Conservation (phyloP, 1,284 basidiomycete genomes). For the Ganoderma resinaceum region DNA sequence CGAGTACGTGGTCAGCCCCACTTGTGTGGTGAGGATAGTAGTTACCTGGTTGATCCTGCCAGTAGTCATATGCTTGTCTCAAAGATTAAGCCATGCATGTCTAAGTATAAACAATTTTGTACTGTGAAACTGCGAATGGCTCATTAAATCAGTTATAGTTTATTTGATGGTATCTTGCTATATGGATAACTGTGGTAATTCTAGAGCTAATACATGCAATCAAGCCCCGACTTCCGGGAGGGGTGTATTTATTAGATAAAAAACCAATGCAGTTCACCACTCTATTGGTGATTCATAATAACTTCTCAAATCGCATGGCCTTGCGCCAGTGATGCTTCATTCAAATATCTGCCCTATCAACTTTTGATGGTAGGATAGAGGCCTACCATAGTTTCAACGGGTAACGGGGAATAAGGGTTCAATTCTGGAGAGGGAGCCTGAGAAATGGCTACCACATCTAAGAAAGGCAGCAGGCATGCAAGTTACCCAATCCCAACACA, state of each 20-base stretch:
- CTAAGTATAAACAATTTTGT: slow-evolving; percentile 67
- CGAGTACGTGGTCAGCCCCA: slow-evolving; percentile 26
- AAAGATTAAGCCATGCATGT: slow-evolving; percentile 73
- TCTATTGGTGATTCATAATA: slow-evolving; percentile 67
- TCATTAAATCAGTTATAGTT: slow-evolving; percentile 76
- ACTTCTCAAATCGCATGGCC: slow-evolving; percentile 63
- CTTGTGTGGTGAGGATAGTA: slow-evolving; percentile 41
- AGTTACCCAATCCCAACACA: no score
- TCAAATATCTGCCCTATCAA: no score
- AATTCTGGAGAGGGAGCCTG: slow-evolving; percentile 7
- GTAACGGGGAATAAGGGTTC: slow-evolving; percentile 67
- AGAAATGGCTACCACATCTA: no score
- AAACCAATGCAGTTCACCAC: slow-evolving; percentile 61
- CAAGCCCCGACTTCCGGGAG: slow-evolving; percentile 62
- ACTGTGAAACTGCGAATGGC: slow-evolving; percentile 71
- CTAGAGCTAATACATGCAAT: slow-evolving; percentile 69
- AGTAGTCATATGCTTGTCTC: slow-evolving; percentile 76
- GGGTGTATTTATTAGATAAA: slow-evolving; percentile 71
- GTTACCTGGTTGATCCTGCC: slow-evolving; percentile 75
- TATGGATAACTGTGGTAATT: slow-evolving; percentile 71
- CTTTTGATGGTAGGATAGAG: slow-evolving; percentile 55
- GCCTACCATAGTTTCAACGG: slow-evolving; percentile 61
- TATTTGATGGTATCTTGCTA: slow-evolving; percentile 65
- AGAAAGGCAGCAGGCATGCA: no score
- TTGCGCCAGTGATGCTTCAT: slow-evolving; percentile 35